Evolutionary conservation across 1,284 basidiomycete genomes (phyloP).

Genomic region (Schizophyllum commune): DNA sequence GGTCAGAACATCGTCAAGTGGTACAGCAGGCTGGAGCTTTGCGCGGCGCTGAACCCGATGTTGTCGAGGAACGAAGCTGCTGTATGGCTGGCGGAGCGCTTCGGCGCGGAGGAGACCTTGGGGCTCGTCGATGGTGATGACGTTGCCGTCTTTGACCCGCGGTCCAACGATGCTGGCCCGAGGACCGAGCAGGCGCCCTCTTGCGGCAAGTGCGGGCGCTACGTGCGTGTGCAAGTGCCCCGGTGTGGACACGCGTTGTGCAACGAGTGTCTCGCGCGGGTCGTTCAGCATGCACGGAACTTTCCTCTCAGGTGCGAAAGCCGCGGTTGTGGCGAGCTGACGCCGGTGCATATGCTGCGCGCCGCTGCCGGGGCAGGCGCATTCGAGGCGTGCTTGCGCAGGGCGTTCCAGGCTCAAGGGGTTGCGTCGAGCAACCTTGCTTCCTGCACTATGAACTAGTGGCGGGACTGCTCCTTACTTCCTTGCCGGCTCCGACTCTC

Average conservation of each 20-base stretch:
- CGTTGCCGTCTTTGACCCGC: not conserved
- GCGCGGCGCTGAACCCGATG: not conserved
- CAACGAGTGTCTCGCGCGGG: too few species aligned
- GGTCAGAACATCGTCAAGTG: not conserved
- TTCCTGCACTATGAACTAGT: not conserved
- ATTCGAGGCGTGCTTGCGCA: not conserved
- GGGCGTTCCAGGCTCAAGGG: not conserved
- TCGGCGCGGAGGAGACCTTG: not conserved
- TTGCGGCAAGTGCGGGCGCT: too few species aligned
- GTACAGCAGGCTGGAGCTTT: not conserved
- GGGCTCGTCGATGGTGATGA: not conserved
- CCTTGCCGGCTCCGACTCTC: too few species aligned
- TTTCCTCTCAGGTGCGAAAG: not conserved
- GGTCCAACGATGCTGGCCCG: not conserved
- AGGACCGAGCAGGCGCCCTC: too few species aligned
- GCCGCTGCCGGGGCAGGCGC: too few species aligned
- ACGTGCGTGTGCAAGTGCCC: too few species aligned
- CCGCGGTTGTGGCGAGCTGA: not conserved
- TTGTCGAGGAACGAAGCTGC: not conserved
- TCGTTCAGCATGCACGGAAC: not conserved
- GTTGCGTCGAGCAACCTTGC: not conserved
- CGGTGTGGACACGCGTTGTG: too few species aligned
- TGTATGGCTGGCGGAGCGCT: not conserved
- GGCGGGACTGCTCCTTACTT: too few species aligned
- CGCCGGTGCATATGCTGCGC: not conserved